Evolutionary conservation across 2,329 filamentous ascomycete species (phyloP).

Genomic region (Exophiala sideris): DNA sequence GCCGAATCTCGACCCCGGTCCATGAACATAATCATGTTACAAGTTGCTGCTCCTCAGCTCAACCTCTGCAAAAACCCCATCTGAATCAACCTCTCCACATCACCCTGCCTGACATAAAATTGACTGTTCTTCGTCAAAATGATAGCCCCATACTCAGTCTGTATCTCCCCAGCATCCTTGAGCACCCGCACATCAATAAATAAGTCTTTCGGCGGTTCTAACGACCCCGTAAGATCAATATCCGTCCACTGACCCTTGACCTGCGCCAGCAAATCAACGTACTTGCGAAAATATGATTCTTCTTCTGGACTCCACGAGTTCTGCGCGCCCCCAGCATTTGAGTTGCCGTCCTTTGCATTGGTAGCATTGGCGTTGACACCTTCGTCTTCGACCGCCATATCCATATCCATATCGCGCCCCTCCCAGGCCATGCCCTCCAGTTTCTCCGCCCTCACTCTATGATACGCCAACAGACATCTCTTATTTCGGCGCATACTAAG

Average conservation of each 20-base stretch:
- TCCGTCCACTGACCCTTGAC: slow-evolving; percentile 99
- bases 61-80: slow-evolving; percentile 94
- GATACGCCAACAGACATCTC: slow-evolving; percentile 89
- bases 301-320: slow-evolving; percentile 91
- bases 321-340: slow-evolving; percentile 46
- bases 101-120: slow-evolving; percentile 92
- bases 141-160: slow-evolving; percentile 97
- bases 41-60: slow-evolving; percentile 52
- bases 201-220: slow-evolving; percentile 90
- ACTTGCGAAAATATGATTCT: slow-evolving; percentile 91
- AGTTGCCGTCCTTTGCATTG: slow-evolving; percentile 55
- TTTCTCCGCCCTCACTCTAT: slow-evolving; percentile 84
- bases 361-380: slow-evolving; percentile 17
- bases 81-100: slow-evolving; percentile 89
- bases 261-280: slow-evolving; percentile 85
- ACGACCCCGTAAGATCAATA: slow-evolving; percentile 86
- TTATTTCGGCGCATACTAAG: slow-evolving; percentile 95
- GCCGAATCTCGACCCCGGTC: too few species aligned
- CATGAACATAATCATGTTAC: too few species aligned
- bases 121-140: slow-evolving; percentile 97
- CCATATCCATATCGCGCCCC: slow-evolving; percentile 65
- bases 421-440: slow-evolving; percentile 92
- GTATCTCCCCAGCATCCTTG: slow-evolving; percentile 96
- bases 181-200: slow-evolving; percentile 96
- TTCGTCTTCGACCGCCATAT: not conserved